Evolutionary conservation across 2,329 filamentous ascomycete species (phyloP).

Genomic region (Colletotrichum agaves): DNA sequence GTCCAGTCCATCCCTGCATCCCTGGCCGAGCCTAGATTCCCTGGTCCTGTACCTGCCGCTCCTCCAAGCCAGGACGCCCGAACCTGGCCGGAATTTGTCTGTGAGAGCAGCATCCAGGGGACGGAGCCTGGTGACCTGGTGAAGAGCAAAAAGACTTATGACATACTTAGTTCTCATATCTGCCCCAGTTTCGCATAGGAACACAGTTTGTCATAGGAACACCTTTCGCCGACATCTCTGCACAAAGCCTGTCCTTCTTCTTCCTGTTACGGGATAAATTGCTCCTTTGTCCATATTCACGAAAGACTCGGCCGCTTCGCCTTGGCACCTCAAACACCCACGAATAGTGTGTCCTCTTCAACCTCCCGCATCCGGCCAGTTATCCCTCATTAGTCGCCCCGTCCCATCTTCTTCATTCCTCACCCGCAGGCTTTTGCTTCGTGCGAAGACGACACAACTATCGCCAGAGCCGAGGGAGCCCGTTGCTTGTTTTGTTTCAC

Average conservation of each 20-base stretch:
- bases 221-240: neutral
- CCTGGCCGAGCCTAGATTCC: conserved; percentile 26
- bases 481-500: conserved; percentile 38
- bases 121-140: neutral
- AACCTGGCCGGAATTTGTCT: neutral
- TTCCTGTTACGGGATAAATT: neutral
- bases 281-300: conserved; percentile 10
- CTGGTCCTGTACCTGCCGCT: conserved; percentile 10
- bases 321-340: conserved; percentile 31
- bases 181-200: neutral
- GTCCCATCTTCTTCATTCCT: conserved; percentile 28
- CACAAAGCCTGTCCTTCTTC: neutral
- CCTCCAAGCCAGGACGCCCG: conserved; percentile 4
- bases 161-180: neutral
- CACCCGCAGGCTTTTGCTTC: neutral
- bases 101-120: conserved; percentile 1
- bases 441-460: neutral
- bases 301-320: conserved; percentile 13
- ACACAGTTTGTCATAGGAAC: conserved; percentile 16
- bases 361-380: neutral
- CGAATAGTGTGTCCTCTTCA: conserved; percentile 7
- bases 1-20: conserved; percentile 35
- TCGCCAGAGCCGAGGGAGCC: too few species aligned
- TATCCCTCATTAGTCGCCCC: conserved; percentile 5
- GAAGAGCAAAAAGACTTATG: too few species aligned